Evolutionary conservation across 768 basidiomycete genomes (phyloP).

Genomic region (Mycena floridula): DNA sequence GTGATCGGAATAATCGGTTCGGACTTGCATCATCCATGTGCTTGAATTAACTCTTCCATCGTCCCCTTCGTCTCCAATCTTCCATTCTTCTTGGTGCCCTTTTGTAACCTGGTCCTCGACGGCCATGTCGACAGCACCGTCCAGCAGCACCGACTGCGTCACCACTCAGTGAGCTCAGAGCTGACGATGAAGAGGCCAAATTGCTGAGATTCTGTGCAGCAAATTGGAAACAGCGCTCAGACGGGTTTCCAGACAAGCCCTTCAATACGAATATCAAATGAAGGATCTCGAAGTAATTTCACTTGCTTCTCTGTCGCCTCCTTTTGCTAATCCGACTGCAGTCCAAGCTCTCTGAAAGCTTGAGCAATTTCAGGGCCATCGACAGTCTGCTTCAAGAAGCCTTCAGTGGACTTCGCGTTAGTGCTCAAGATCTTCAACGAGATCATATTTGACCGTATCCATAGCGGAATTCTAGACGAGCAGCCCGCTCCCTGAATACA

Average conservation of each 20-base stretch:
- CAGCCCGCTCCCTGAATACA: constrained; percentile 47
- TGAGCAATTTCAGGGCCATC: constrained; percentile 72
- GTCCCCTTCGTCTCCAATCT: no score
- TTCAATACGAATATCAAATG: constrained; percentile 50
- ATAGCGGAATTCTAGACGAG: constrained; percentile 54
- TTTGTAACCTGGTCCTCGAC: no score
- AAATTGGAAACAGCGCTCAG: constrained; percentile 42
- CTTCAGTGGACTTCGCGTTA: constrained; percentile 52
- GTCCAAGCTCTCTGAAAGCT: constrained; percentile 61
- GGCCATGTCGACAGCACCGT: no score
- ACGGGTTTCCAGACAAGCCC: constrained; percentile 38
- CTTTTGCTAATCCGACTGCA: constrained; percentile 17
- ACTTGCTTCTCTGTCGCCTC: neutral
- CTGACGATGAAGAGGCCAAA: no score
- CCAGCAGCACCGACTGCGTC: no score
- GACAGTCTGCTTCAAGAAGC: constrained; percentile 65
- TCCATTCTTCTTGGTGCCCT: no score
- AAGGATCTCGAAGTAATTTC: constrained; percentile 51
- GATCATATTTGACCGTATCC: constrained; percentile 2
- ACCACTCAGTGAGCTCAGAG: no score
- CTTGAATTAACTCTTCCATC: no score
- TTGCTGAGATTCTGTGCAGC: constrained; percentile 18
- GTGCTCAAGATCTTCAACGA: constrained; percentile 10
- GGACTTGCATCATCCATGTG: no score
- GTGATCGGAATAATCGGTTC: no score